These are phyloP conservation scores for Fusarium marasasianum DNA, from an alignment of 2,329 filamentous ascomycete genomes.

Conservation along the genomic window DNA sequence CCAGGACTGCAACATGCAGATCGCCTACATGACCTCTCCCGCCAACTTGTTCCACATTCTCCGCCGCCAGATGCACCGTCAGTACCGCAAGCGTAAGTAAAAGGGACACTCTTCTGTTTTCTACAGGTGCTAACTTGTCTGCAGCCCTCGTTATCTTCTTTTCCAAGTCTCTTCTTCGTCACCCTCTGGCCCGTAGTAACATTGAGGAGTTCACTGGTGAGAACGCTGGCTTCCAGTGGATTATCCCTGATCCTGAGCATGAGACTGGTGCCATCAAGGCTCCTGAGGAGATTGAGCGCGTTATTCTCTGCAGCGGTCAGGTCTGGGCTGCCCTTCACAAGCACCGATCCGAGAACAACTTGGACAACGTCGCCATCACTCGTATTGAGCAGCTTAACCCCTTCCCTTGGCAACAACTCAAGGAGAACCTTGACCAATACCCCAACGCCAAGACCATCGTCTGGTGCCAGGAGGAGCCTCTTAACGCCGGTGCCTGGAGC, in stretches of 20 bases:
- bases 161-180: constrained; percentile 94
- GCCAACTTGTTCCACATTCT: constrained; percentile 97
- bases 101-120: neutral
- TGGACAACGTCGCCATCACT: constrained; percentile 92
- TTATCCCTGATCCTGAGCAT: constrained; percentile 91
- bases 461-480: constrained; percentile 96
- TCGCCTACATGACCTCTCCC: constrained; percentile 96
- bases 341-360: constrained; percentile 84
- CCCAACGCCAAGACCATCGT: constrained; percentile 98
- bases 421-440: constrained; percentile 96
- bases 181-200: constrained; percentile 87
- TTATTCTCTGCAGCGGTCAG: constrained; percentile 94
- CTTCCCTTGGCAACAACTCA: constrained; percentile 97
- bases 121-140: constrained; percentile 27
- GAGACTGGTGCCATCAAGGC: constrained; percentile 76
- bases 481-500: constrained; percentile 96
- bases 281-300: constrained; percentile 88
- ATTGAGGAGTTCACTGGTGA: constrained; percentile 92
- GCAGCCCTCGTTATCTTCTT: constrained; percentile 93
- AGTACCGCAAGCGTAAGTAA: constrained; percentile 96
- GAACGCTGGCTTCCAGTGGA: constrained; percentile 90
- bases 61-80: constrained; percentile 96
- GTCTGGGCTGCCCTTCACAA: constrained; percentile 92
- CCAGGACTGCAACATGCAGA: constrained; percentile 99
- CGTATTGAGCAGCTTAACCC: constrained; percentile 98